These are phyloP conservation scores for Tolypocladium tundrense DNA, from an alignment of 2,329 filamentous ascomycete genomes.

Conservation along the genomic window DNA sequence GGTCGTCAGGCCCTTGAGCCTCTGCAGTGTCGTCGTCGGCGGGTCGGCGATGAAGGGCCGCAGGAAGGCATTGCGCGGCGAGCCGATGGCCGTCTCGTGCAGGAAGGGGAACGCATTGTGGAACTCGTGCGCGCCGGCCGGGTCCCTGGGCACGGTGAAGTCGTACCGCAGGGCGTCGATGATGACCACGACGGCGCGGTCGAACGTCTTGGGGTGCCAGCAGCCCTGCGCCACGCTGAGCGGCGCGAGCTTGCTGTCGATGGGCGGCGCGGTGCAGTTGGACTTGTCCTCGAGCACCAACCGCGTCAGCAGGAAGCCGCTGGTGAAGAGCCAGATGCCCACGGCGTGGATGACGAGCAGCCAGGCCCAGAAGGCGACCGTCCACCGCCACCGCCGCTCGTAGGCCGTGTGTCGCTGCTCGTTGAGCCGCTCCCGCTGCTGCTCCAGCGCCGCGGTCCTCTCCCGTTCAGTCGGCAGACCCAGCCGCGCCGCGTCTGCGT, in stretches of 20 bases:
- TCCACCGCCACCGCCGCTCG: constrained; percentile 45
- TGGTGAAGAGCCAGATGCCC: constrained; percentile 87
- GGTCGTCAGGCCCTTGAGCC: constrained; percentile 88
- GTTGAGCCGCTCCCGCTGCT: constrained; percentile 36
- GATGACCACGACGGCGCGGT: constrained; percentile 81
- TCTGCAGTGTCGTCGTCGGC: constrained; percentile 84
- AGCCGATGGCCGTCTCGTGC: constrained; percentile 66
- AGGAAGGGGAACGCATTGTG: constrained; percentile 83
- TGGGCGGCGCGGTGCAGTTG: constrained; percentile 57
- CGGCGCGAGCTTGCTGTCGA: constrained; percentile 33
- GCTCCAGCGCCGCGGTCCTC: constrained; percentile 28
- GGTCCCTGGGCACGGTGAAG: constrained; percentile 69
- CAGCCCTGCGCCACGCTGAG: constrained; percentile 56
- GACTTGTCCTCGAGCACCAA: constrained; percentile 70
- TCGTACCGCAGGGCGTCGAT: constrained; percentile 95
- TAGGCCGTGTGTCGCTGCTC: constrained; percentile 36
- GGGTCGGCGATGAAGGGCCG: constrained; percentile 95
- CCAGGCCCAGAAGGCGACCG: constrained; percentile 58
- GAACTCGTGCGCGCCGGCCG: constrained; percentile 40
- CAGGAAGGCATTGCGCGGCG: constrained; percentile 76
- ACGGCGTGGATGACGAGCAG: constrained; percentile 64
- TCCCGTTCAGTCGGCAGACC: constrained; percentile 20
- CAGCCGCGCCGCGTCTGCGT: constrained; percentile 21
- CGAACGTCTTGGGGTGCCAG: constrained; percentile 92
- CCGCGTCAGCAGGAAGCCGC: constrained; percentile 85